Percentiles rank a stretch among this genome's conserved stretches.
These are phyloP conservation scores for Vanrija sp. DNA, from an alignment of 1,284 basidiomycete species.

Conservation along the genomic window DNA sequence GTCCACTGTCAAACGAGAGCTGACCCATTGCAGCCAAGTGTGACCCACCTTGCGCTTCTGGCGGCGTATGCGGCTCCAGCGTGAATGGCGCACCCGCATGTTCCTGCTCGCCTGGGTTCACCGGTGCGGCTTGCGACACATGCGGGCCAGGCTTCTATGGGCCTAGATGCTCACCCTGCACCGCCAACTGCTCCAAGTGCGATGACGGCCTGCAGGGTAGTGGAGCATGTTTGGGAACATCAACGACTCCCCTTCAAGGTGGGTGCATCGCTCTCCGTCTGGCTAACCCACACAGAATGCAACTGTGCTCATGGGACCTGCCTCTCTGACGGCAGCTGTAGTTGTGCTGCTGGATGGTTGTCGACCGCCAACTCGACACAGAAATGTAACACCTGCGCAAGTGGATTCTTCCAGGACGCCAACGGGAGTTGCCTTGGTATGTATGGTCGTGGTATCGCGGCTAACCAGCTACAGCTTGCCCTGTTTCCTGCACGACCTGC, in stretches of 20 bases:
- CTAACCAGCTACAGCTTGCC: constrained; percentile 40
- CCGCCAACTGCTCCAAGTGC: constrained; percentile 39
- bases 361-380: constrained; percentile 27
- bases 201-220: constrained; percentile 47
- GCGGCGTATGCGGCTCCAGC: constrained; percentile 22
- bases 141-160: constrained; percentile 46
- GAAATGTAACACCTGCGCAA: constrained; percentile 45
- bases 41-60: constrained; percentile 28
- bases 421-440: constrained; percentile 44
- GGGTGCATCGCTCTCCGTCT: background rate
- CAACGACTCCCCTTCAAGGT: constrained; percentile 21
- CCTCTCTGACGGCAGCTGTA: constrained; percentile 32
- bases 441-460: constrained; percentile 1
- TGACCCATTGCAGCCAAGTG: constrained; percentile 24
- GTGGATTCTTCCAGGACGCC: constrained; percentile 42
- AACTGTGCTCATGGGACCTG: constrained; percentile 50
- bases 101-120: constrained; percentile 32
- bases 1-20: background rate
- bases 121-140: constrained; percentile 27
- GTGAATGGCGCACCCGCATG: constrained; percentile 16
- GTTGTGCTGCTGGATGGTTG: constrained; percentile 49
- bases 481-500: constrained; percentile 44
- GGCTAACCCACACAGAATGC: constrained; percentile 35
- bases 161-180: constrained; percentile 40
- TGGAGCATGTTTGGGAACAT: constrained; percentile 44